Conservation (phyloP, 179 eudicot genomes). For the Amaranthus tricolor region DNA sequence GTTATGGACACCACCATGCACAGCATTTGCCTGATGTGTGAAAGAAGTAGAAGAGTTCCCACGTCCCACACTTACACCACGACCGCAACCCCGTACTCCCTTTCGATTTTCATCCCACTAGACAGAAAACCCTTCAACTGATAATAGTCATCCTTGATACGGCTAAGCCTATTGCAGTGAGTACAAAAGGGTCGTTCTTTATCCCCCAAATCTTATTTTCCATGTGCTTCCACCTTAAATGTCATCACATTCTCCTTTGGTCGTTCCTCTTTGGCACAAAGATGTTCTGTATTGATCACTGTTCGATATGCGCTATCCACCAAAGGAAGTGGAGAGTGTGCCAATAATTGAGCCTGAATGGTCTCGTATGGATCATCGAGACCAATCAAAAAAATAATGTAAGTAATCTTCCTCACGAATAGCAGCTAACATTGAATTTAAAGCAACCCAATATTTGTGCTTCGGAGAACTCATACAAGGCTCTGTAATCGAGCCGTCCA, state of each 20-base stretch:
- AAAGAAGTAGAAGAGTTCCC: background rate
- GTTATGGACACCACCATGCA: background rate
- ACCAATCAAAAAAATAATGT: background rate
- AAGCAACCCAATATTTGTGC: background rate
- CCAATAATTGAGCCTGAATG: too few species aligned
- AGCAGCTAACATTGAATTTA: background rate
- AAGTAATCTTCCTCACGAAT: background rate
- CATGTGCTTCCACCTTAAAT: background rate
- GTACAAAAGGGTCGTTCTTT: background rate
- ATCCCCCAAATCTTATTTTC: background rate
- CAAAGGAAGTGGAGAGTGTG: background rate
- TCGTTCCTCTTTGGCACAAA: background rate
- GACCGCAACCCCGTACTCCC: background rate
- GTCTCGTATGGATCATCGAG: too few species aligned
- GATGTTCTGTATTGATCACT: background rate
- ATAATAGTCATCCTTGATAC: background rate
- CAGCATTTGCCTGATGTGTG: background rate
- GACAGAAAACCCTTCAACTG: background rate
- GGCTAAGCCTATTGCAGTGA: background rate
- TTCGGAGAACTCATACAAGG: background rate
- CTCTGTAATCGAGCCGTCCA: background rate
- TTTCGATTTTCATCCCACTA: background rate
- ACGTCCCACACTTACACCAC: background rate
- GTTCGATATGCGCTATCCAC: background rate
- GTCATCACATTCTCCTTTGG: background rate